These are phyloP conservation scores for Beta lomatogona DNA, from an alignment of 179 eudicot genomes.

Conservation along the genomic window DNA sequence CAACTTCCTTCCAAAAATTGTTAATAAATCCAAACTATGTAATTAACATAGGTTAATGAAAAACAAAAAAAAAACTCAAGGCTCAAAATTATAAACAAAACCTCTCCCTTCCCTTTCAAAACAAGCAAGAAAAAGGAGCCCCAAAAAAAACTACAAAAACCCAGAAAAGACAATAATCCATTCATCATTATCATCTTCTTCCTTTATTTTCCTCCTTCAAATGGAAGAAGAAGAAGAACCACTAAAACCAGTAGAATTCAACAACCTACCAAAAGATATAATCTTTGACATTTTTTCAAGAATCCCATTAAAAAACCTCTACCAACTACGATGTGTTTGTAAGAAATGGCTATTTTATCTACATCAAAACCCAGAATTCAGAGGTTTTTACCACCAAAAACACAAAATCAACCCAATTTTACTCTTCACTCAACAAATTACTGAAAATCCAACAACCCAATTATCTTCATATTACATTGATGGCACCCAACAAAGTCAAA, in stretches of 20 bases:
- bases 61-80: constrained; percentile 1
- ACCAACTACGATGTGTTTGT: constrained; percentile 25
- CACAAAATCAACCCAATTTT: constrained; percentile 40
- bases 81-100: background rate
- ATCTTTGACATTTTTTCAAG: constrained; percentile 38
- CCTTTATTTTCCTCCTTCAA: background rate
- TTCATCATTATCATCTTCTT: constrained; percentile 17
- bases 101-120: constrained; percentile 21
- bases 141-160: background rate
- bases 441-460: constrained; percentile 25
- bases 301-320: constrained; percentile 33
- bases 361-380: constrained; percentile 29
- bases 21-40: constrained; percentile 14
- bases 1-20: background rate
- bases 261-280: constrained; percentile 36
- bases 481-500: constrained; percentile 27
- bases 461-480: constrained; percentile 34
- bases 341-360: constrained; percentile 30
- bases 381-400: constrained; percentile 34
- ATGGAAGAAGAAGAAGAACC: constrained; percentile 32
- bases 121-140: constrained; percentile 15
- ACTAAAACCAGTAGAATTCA: constrained; percentile 17
- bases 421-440: constrained; percentile 26
- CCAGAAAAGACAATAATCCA: constrained; percentile 13
- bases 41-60: constrained; percentile 4